phyloP scores from a whole-genome alignment of 768 basidiomycete genomes.

The Phaeotremella fagi region DNA sequence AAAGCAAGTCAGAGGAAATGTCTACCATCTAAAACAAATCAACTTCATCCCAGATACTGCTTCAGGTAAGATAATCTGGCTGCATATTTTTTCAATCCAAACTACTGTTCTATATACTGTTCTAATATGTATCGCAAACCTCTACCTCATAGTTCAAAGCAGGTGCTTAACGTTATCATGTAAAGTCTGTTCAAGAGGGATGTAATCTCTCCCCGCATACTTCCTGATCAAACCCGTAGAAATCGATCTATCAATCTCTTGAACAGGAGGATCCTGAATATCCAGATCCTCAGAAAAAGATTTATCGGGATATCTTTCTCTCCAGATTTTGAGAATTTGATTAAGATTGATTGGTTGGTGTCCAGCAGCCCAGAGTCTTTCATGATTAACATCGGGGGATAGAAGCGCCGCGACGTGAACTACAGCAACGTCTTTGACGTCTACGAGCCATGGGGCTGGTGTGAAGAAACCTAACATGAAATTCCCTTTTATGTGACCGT shows the following conservation, averaged over 20 bases:
- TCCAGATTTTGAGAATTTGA: conserved; percentile 11
- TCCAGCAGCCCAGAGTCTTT: conserved; percentile 5
- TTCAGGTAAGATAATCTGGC: no score
- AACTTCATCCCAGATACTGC: no score
- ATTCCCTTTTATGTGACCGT: neutral
- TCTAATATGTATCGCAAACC: no score
- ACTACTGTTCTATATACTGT: no score
- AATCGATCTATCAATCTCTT: neutral
- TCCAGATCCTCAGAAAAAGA: neutral
- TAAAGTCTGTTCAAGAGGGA: neutral
- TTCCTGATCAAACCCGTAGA: neutral
- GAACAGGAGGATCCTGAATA: neutral
- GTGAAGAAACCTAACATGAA: neutral
- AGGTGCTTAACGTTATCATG: neutral
- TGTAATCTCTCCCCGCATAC: conserved; percentile 1
- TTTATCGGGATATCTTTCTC: conserved; percentile 5
- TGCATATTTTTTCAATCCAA: no score
- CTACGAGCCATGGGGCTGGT: neutral
- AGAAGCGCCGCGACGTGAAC: conserved; percentile 12
- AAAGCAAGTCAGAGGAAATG: no score
- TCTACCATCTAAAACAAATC: no score
- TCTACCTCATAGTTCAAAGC: no score
- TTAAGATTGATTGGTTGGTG: conserved; percentile 4
- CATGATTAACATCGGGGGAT: neutral
- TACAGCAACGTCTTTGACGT: conserved; percentile 9